A percentile compares a stretch with the other conserved stretches of the same genome.
Conservation (phyloP, 2,329 filamentous ascomycete species). For the Drechslerella coelobrocha region DNA sequence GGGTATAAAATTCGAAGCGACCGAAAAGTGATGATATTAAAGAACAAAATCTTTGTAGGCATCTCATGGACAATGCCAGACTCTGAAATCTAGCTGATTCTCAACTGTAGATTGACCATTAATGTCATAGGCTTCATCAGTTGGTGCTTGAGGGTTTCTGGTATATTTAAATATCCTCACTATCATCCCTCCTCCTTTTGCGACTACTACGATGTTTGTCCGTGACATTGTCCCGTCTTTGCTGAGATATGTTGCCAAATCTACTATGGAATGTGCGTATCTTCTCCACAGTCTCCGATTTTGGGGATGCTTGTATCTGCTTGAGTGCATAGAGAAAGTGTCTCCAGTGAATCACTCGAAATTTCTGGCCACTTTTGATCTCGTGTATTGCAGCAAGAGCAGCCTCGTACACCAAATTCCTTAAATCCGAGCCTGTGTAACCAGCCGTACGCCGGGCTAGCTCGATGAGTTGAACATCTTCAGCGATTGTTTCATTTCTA, state of each 20-base stretch:
- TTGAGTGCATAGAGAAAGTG: background rate
- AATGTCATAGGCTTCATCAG: no score
- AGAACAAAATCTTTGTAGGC: no score
- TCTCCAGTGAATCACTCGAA: no score
- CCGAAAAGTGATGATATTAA: no score
- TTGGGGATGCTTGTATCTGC: background rate
- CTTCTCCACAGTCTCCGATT: constrained; percentile 10
- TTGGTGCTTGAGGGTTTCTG: no score
- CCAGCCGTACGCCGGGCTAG: constrained; percentile 61
- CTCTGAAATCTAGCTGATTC: no score
- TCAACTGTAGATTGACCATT: no score
- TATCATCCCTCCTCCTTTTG: background rate
- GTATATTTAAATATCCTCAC: background rate
- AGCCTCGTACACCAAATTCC: constrained; percentile 63
- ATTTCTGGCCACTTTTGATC: background rate
- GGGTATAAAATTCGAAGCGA: no score
- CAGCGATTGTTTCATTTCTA: constrained; percentile 60
- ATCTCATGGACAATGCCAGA: no score
- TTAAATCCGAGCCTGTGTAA: constrained; percentile 65
- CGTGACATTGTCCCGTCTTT: background rate
- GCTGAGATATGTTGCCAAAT: background rate
- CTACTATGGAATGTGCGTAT: constrained; percentile 14
- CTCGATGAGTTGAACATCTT: constrained; percentile 28
- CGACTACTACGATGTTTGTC: background rate
- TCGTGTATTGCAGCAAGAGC: constrained; percentile 62